phyloP scores from a whole-genome alignment of 176 grass and related monocot species.

The Ananas comosus region DNA sequence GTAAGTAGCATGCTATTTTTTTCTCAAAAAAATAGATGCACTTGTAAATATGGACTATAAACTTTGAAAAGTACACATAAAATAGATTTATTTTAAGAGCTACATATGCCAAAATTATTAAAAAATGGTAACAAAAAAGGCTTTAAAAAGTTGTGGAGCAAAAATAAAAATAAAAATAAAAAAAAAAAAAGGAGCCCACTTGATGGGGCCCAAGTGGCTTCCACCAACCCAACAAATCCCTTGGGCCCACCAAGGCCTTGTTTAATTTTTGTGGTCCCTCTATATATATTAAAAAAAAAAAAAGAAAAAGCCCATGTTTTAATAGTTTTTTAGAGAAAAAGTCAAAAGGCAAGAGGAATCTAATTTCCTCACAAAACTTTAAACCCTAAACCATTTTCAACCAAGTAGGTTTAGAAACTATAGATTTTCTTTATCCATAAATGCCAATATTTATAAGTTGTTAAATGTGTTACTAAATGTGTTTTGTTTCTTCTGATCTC shows the following conservation, averaged over 20 bases:
- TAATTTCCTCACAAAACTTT: constrained; percentile 15
- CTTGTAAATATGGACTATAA: not conserved
- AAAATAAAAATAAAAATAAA: no score
- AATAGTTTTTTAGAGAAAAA: no score
- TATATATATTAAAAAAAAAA: not conserved
- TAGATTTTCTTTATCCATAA: no score
- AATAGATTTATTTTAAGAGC: no score
- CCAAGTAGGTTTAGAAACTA: no score
- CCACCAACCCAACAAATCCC: constrained; percentile 17
- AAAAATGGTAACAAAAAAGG: not conserved
- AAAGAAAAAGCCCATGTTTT: no score
- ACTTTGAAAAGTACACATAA: no score
- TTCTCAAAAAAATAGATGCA: not conserved
- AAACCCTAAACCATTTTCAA: not conserved
- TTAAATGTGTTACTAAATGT: no score
- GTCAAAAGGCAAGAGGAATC: constrained; percentile 6
- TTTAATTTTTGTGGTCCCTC: constrained; percentile 3
- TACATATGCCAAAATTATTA: not conserved
- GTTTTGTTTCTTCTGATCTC: no score
- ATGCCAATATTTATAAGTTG: no score
- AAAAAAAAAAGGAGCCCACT: not conserved
- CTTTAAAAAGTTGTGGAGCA: not conserved
- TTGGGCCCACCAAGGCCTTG: not conserved
- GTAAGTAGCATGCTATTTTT: no score
- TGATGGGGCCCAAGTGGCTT: constrained; percentile 20